Percentiles rank a stretch among this genome's conserved stretches.
Conservation (phyloP, 768 basidiomycete genomes). For the Podaxis mareebaensis region DNA sequence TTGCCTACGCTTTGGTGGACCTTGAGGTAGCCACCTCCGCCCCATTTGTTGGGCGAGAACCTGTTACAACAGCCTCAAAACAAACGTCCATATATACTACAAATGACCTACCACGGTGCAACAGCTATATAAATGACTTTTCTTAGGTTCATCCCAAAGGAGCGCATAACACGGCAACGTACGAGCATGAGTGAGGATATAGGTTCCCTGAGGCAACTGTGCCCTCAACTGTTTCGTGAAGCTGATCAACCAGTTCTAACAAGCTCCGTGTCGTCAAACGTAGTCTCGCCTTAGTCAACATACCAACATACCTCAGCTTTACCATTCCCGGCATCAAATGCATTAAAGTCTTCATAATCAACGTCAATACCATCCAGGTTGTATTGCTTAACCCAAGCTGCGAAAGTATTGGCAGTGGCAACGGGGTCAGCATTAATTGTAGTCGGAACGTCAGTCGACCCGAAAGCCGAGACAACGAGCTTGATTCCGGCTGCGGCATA, state of each 20-base stretch:
- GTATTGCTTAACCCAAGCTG: slow-evolving; percentile 62
- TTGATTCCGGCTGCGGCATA: slow-evolving; percentile 63
- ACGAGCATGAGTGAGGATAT: slow-evolving; percentile 60
- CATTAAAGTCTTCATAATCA: slow-evolving; percentile 75
- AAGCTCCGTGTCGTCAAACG: not conserved
- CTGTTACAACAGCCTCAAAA: slow-evolving; percentile 22
- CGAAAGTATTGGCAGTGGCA: slow-evolving; percentile 61
- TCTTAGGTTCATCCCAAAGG: not conserved
- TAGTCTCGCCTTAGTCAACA: not conserved
- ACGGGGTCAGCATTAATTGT: slow-evolving; percentile 59
- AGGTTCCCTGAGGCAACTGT: slow-evolving; percentile 48
- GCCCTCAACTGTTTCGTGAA: slow-evolving; percentile 54
- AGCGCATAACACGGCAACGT: slow-evolving; percentile 22
- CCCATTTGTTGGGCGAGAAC: slow-evolving; percentile 43
- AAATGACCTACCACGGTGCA: slow-evolving; percentile 48
- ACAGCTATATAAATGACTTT: slow-evolving; percentile 35
- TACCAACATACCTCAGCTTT: slow-evolving; percentile 45
- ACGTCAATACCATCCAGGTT: slow-evolving; percentile 72
- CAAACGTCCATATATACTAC: not conserved
- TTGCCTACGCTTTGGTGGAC: slow-evolving; percentile 54
- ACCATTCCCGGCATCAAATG: slow-evolving; percentile 52
- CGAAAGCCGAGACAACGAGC: slow-evolving; percentile 63
- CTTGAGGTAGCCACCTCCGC: slow-evolving; percentile 55
- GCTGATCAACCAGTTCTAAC: slow-evolving; percentile 49
- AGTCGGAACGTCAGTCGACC: slow-evolving; percentile 58